Conservation (phyloP, 2,329 filamentous ascomycete species). For the Beauveria medogensis region DNA sequence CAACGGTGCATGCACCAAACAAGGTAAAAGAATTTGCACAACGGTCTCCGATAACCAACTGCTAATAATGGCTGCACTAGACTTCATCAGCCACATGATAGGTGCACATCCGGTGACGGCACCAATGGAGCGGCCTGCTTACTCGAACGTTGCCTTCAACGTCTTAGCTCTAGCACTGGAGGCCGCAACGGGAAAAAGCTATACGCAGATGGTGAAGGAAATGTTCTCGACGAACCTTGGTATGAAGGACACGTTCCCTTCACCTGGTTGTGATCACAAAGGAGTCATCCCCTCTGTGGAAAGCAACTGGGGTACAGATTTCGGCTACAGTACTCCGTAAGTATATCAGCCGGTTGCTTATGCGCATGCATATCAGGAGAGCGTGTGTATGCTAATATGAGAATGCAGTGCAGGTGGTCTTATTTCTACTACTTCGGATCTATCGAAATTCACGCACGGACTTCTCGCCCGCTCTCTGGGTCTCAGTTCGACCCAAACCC, state of each 20-base stretch:
- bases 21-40: slow-evolving; percentile 3
- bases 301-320: slow-evolving; percentile 27
- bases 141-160: slow-evolving; percentile 33
- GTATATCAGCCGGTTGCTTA: slow-evolving; percentile 4
- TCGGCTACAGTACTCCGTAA: slow-evolving; percentile 25
- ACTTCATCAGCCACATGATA: neutral
- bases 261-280: slow-evolving; percentile 21
- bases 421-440: slow-evolving; percentile 26
- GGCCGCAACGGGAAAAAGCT: slow-evolving; percentile 21
- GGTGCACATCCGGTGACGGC: neutral
- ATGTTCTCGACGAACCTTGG: slow-evolving; percentile 14
- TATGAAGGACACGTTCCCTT: slow-evolving; percentile 17
- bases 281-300: slow-evolving; percentile 27
- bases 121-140: slow-evolving; percentile 21
- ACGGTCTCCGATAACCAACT: neutral
- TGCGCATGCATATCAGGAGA: no score
- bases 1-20: slow-evolving; percentile 22
- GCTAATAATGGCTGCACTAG: no score
- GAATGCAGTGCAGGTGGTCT: slow-evolving; percentile 18
- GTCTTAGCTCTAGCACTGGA: slow-evolving; percentile 28
- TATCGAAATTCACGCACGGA: slow-evolving; percentile 21
- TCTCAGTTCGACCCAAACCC: slow-evolving; percentile 18
- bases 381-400: no score
- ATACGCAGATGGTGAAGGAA: slow-evolving; percentile 19
- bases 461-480: slow-evolving; percentile 21